These are phyloP conservation scores for Trametes meyenii DNA, from an alignment of 768 basidiomycete genomes.

Conservation along the genomic window DNA sequence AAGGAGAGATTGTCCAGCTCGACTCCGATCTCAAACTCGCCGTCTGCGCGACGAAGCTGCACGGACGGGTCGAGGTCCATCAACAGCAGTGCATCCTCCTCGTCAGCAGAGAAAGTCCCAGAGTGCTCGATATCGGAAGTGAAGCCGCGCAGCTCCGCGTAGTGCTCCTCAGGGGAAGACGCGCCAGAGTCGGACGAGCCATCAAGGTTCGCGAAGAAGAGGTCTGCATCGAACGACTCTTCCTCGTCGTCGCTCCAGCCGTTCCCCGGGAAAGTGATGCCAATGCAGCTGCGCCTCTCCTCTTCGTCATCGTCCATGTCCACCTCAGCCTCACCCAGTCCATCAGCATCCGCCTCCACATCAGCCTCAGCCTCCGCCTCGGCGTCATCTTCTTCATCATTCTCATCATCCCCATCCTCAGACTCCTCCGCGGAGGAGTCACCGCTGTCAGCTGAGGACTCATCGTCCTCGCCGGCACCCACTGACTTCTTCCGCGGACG, in stretches of 20 bases:
- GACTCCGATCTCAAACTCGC: constrained; percentile 32
- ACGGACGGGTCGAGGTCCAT: constrained; percentile 34
- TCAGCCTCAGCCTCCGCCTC: constrained; percentile 29
- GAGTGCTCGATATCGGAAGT: constrained; percentile 27
- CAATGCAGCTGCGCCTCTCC: constrained; percentile 33
- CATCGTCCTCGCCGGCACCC: constrained; percentile 66
- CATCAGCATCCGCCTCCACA: constrained; percentile 36
- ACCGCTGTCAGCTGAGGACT: constrained; percentile 56
- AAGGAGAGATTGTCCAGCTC: constrained; percentile 33
- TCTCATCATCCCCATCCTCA: constrained; percentile 47
- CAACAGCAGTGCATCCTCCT: constrained; percentile 32
- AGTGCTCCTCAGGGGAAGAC: constrained; percentile 48
- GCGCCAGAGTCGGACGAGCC: constrained; percentile 53
- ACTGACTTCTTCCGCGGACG: constrained; percentile 71
- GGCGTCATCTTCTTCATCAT: constrained; percentile 58
- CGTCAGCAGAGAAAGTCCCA: constrained; percentile 31
- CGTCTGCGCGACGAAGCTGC: constrained; percentile 28
- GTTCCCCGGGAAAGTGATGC: constrained; percentile 59
- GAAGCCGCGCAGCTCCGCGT: constrained; percentile 42
- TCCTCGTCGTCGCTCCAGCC: constrained; percentile 81
- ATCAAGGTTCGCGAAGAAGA: constrained; percentile 81
- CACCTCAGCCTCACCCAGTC: constrained; percentile 22
- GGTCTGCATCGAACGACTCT: constrained; percentile 78
- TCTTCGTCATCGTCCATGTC: constrained; percentile 34
- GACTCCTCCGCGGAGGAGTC: constrained; percentile 54